Evolutionary conservation across 2,329 filamentous ascomycete genomes (phyloP), one percentile per base, ranked within the genome.

Genomic region (Aspergillus pseudoglaucus): DNA sequence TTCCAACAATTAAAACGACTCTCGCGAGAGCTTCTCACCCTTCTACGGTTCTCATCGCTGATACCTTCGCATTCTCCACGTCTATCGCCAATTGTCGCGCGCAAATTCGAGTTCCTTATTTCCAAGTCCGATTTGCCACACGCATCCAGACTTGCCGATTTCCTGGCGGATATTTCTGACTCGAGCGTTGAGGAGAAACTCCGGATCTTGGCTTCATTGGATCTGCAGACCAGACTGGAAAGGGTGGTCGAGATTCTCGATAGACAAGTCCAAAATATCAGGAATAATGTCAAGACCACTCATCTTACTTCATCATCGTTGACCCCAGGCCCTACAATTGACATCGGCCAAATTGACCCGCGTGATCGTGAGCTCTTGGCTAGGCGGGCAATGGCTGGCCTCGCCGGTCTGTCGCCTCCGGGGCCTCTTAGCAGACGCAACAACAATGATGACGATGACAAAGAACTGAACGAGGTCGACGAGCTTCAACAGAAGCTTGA

Each of bases 81-180:
- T 3, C 73, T 97, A 14, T 90, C 90, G 3, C 90, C 91, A 1
- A 74, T 91, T n/a, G 78, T 97, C 45, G 89, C 89, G 0, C 82
- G 90, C 44, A 82, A 90, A 45, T 80, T 98, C 39, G 90, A 97
- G 61, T 72, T 90, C 46, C 93, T 89, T 67, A 95, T 98, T 54
- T 79, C 83, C 27, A 83, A 85, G 65, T 94, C 93, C 64, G 84
- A 89, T 50, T 67, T 93, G 44, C 76, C 81, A 38, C 90, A 97
- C 57, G 90, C 90, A 1, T 91, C 91, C 2, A 74, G 83, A 7
- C 77, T 98, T 8, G 91, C 93, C 6, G 93, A 98, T 66, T 97
- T 97, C 65, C 96, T 98, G 89, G 85, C 89, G 35, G 95, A 95
- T 63, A 80, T 97, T 20, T 81, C 95, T 2, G 89, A 95, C 53